Evolutionary conservation across 176 grass and related monocot species (phyloP), one percentile per base, ranked within the genome.

Genomic region (Phragmites australis): DNA sequence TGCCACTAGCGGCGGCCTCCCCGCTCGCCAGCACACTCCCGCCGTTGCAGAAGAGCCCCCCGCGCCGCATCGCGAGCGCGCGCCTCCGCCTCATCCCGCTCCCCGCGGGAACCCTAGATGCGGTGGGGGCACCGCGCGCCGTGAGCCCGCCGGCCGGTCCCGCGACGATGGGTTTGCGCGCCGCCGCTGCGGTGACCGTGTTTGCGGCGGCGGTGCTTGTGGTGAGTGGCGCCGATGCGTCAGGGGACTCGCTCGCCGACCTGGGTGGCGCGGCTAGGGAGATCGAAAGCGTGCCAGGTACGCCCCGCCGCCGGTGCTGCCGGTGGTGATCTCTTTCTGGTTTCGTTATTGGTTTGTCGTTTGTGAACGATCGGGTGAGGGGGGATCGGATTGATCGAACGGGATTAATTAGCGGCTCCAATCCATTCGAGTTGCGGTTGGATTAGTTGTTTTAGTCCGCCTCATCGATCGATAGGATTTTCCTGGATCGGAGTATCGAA

Each of bases 241-340:
- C 62, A 4, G 87, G 50, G 23, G 68, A 62, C 12, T 56, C 82
- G 47, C 76, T 85, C 55, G 56, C 56, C 6, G 77, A 70, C 37
- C 42, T 90, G 79, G 79, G 68, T n/a, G 82, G 61, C 10, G 88
- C 79, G 23, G 74, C 67, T 4, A 49, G 12, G 81, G 89, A 72
- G 71, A 65, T 89, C 82, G 82, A 87, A 52, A 44, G 66, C 65
- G 77, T 60, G 14, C 87, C 87, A 77, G 87, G 87, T 89, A 68
- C 81, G 51, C 32, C 1, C 51, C 6, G 5, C 22, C 12, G 29
- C 48, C 44, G 50, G 15, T 17, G 12, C 52, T 9, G 15, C 42
- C 19, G n/a, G 18, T 6, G 29, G 26, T 5, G 76, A 39, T 75
- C 63, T 63, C 37, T 47, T 22, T 31, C 60, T 44, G 32, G 18